Conservation (phyloP, 306 rosid genomes). For the Medicago lupulina region DNA sequence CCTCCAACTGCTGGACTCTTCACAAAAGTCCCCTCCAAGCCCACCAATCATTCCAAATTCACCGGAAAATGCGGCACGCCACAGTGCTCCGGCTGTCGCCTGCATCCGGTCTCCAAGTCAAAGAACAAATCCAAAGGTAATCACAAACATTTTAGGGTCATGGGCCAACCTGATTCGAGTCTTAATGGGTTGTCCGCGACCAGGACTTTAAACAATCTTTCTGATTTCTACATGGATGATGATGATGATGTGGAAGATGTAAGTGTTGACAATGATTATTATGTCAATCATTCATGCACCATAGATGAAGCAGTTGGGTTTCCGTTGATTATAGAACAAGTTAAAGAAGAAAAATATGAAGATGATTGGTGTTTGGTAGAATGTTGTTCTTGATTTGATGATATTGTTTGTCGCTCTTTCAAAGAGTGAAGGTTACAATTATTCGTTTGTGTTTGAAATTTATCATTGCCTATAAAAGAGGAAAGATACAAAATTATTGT, state of each 20-base stretch:
- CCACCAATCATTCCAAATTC: constrained; percentile 83
- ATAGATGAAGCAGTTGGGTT: constrained; percentile 42
- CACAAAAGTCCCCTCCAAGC: constrained; percentile 62
- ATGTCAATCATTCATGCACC: constrained; percentile 13
- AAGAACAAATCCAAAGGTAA: constrained; percentile 65
- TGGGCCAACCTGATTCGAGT: constrained; percentile 36
- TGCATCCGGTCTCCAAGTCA: constrained; percentile 64
- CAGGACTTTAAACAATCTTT: constrained; percentile 44
- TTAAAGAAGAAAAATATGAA: constrained; percentile 40
- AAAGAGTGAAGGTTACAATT: background rate
- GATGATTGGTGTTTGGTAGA: constrained; percentile 70
- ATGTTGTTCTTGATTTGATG: constrained; percentile 40
- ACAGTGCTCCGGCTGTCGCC: constrained; percentile 54
- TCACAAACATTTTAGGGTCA: constrained; percentile 46
- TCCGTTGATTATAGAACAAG: constrained; percentile 45
- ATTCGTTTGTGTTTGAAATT: background rate
- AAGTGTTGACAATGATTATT: constrained; percentile 11
- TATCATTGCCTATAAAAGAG: background rate
- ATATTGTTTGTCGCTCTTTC: background rate
- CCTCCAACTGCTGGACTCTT: constrained; percentile 67
- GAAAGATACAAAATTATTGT: background rate
- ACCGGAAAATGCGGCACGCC: constrained; percentile 65
- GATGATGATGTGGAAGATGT: constrained; percentile 39
- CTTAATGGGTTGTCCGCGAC: constrained; percentile 56
- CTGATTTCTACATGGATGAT: background rate